These are phyloP conservation scores for Phytophthora melonis DNA, from an alignment of 352 stramenopile genomes.

Conservation along the genomic window DNA sequence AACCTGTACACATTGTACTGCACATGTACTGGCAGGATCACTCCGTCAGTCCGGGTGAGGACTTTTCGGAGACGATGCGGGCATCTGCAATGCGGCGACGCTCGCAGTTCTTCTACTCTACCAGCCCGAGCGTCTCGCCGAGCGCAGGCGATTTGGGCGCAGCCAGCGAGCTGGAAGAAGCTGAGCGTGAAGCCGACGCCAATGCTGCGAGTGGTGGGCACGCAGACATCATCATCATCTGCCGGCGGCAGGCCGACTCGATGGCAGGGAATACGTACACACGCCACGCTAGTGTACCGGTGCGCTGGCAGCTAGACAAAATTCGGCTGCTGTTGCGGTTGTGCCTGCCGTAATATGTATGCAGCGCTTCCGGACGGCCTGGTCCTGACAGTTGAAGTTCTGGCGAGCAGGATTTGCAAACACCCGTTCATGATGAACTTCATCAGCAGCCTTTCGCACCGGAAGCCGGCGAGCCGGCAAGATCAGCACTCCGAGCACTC, in stretches of 20 bases:
- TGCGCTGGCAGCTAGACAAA: constrained; percentile 1
- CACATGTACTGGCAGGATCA: background rate
- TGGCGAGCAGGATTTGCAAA: constrained; percentile 30
- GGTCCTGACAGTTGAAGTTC: constrained; percentile 35
- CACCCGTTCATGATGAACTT: constrained; percentile 24
- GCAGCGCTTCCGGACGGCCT: constrained; percentile 7
- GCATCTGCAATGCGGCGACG: constrained; percentile 17
- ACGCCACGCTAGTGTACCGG: constrained; percentile 3
- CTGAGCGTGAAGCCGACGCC: too few species aligned
- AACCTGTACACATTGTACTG: background rate
- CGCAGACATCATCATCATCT: background rate
- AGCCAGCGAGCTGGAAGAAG: background rate
- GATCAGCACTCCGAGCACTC: background rate
- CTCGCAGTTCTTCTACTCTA: constrained; percentile 7
- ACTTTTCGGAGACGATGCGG: constrained; percentile 21
- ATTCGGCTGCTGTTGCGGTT: constrained; percentile 8
- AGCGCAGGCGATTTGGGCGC: background rate
- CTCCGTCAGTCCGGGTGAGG: background rate
- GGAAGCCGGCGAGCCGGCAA: constrained; percentile 9
- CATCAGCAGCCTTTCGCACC: constrained; percentile 18
- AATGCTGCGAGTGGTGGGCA: background rate
- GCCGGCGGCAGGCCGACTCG: constrained; percentile 4
- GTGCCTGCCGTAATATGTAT: constrained; percentile 26
- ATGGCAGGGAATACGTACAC: constrained; percentile 10
- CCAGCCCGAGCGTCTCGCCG: background rate